Conservation (phyloP, 805 yeast species). For the Candida ponderosae region DNA sequence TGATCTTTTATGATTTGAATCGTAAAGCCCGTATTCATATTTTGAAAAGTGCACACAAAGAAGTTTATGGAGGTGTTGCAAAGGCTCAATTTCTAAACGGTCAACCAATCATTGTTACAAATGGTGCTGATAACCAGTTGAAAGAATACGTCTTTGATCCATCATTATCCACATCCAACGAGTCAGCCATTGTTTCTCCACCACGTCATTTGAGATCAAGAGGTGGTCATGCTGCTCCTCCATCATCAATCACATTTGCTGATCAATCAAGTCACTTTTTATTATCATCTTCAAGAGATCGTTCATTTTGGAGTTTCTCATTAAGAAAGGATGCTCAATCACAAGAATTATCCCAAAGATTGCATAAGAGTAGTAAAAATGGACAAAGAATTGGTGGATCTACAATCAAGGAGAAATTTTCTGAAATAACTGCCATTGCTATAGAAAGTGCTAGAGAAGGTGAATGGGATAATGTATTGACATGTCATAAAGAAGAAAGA, state of each 20-base stretch:
- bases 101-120: slow-evolving; percentile 82
- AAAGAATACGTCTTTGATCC: slow-evolving; percentile 95
- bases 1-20: slow-evolving; percentile 78
- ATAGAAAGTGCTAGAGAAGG: slow-evolving; percentile 70
- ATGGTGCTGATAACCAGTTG: slow-evolving; percentile 85
- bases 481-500: slow-evolving; percentile 77
- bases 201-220: slow-evolving; percentile 89
- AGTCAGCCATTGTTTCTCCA: slow-evolving; percentile 62
- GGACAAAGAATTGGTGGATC: slow-evolving; percentile 52
- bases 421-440: slow-evolving; percentile 66
- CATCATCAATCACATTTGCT: slow-evolving; percentile 67
- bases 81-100: slow-evolving; percentile 75
- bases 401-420: slow-evolving; percentile 57
- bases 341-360: slow-evolving; percentile 81
- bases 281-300: slow-evolving; percentile 80
- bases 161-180: slow-evolving; percentile 51
- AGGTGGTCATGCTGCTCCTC: slow-evolving; percentile 97
- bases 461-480: slow-evolving; percentile 89
- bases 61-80: slow-evolving; percentile 68
- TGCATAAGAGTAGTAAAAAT: slow-evolving; percentile 31
- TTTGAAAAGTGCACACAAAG: slow-evolving; percentile 65
- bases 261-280: slow-evolving; percentile 77
- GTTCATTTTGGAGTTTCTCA: slow-evolving; percentile 86
- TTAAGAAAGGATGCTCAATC: slow-evolving; percentile 94
- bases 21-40: slow-evolving; percentile 68